Evolutionary conservation across 1,284 basidiomycete genomes (phyloP), one percentile per base, ranked within the genome.

Genomic region (Pterulicium gracile): DNA sequence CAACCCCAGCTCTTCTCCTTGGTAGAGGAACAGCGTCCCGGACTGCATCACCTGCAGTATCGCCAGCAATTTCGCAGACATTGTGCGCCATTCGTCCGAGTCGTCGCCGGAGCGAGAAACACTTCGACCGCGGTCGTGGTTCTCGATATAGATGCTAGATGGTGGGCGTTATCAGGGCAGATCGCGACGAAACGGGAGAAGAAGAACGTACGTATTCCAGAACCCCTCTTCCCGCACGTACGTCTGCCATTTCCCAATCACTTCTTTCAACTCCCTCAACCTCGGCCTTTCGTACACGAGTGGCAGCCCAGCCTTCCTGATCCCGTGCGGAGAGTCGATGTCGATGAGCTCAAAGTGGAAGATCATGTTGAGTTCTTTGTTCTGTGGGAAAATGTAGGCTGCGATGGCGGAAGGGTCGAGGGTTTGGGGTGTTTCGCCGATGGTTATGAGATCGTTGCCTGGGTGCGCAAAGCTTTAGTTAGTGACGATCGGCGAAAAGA

Each of bases 1-100:
- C 62, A 82, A 67, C 0, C 76, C 85, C 1, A 88, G 70, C 55
- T 86, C 82, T 61, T 86, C 67, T 2, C 86, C 83, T 62, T 88
- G 81, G 59, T 79, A 87, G 13, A 89, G 65, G 57, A 77, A 88
- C 51, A 81, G 60, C 7, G 85, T 85, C 2, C 85, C 86, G 1
- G 70, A 66, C 44, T 79, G 72, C 0, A 77, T 73, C 27, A 73
- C 64, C 54, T 85, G 71, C 44, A 85, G 60, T 20, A 83, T 63
- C 0, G 79, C 74, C 17, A 88, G 61, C 59, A 86, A 61, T 57
- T 86, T 85, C 7, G 76, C 82, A 1, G 77, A 77, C 3, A 66
- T 54, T 1, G 61, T 59, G 3, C 81, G 72, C 66, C 73, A 75
- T 53, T 72, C 61, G 0, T 71, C 67, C 0, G 68, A 64, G 56